Evolutionary conservation across 208 protist species (phyloP).

Genomic region (Leishmania lainsoni): DNA sequence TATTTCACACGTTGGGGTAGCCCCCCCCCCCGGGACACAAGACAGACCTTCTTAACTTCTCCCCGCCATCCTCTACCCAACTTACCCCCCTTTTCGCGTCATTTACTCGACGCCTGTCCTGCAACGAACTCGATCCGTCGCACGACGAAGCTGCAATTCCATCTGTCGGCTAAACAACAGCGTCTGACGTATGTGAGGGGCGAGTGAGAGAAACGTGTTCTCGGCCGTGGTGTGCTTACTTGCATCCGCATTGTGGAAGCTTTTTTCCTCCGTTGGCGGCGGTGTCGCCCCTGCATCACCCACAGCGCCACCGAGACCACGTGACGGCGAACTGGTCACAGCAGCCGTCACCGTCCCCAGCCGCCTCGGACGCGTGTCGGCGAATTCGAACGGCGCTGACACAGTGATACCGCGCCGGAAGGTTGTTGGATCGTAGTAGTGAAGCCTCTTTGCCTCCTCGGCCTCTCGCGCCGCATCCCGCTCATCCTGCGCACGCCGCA

Average conservation of each 20-base stretch:
- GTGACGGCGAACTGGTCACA: conserved; percentile 9
- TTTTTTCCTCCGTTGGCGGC: not conserved
- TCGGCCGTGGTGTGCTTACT: conserved; percentile 10
- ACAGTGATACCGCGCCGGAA: conserved; percentile 43
- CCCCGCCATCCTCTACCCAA: not conserved
- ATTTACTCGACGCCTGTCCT: not conserved
- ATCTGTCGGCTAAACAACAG: conserved; percentile 47
- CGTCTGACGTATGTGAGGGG: conserved; percentile 40
- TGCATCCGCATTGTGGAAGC: not conserved
- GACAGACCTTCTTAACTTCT: not conserved
- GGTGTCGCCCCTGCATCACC: not conserved
- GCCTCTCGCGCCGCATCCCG: conserved; percentile 26
- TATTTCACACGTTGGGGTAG: not conserved
- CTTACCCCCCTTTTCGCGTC: not conserved
- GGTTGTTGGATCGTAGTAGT: conserved; percentile 36
- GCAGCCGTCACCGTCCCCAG: not conserved
- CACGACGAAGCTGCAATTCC: conserved; percentile 35
- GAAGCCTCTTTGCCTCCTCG: conserved; percentile 45
- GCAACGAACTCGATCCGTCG: conserved; percentile 29
- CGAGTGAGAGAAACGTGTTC: conserved; percentile 46
- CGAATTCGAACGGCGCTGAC: conserved; percentile 50
- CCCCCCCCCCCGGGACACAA: not conserved
- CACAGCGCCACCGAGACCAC: not conserved
- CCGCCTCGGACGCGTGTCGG: conserved; percentile 12
- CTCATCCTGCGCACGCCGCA: conserved; percentile 39